Evolutionary conservation across 371 early-diverging fungal species (phyloP).

Genomic region (Mortierella sp.): DNA sequence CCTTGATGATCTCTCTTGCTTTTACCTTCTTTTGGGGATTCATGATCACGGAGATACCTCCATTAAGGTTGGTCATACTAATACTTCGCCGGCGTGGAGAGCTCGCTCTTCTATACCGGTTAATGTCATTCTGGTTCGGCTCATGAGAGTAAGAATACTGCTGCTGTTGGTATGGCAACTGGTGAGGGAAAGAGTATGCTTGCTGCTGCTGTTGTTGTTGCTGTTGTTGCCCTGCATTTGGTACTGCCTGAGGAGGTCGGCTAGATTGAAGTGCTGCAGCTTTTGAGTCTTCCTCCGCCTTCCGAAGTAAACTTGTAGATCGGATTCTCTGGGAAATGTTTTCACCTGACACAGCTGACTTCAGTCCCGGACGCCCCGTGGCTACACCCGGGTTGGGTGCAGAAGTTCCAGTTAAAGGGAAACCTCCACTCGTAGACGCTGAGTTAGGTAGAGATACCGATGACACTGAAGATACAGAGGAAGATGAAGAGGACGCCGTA

Average conservation of each 20-base stretch:
- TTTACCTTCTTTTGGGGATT: constrained; percentile 46
- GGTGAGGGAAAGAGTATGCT: background rate
- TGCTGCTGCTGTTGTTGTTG: constrained; percentile 35
- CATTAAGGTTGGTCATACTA: constrained; percentile 52
- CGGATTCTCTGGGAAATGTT: constrained; percentile 48
- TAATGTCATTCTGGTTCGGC: constrained; percentile 21
- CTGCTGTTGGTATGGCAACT: constrained; percentile 7
- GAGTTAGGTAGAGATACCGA: constrained; percentile 28
- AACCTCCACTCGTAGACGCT: constrained; percentile 9
- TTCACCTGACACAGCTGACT: constrained; percentile 48
- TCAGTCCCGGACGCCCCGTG: constrained; percentile 33
- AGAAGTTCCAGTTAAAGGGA: constrained; percentile 7
- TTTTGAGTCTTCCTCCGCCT: constrained; percentile 39
- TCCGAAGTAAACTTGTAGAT: constrained; percentile 34
- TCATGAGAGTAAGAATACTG: constrained; percentile 42
- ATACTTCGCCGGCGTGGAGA: constrained; percentile 50
- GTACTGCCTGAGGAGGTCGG: constrained; percentile 24
- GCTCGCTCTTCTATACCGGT: constrained; percentile 44
- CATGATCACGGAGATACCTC: constrained; percentile 42
- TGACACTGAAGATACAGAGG: constrained; percentile 22
- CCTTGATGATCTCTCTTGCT: background rate
- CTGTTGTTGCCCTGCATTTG: constrained; percentile 19
- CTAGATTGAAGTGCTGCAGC: constrained; percentile 21
- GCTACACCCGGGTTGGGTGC: constrained; percentile 8
- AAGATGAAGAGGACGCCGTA: constrained; percentile 23